These are phyloP conservation scores for Exophiala spinifera DNA, from an alignment of 2,329 filamentous ascomycete species.

Conservation along the genomic window DNA sequence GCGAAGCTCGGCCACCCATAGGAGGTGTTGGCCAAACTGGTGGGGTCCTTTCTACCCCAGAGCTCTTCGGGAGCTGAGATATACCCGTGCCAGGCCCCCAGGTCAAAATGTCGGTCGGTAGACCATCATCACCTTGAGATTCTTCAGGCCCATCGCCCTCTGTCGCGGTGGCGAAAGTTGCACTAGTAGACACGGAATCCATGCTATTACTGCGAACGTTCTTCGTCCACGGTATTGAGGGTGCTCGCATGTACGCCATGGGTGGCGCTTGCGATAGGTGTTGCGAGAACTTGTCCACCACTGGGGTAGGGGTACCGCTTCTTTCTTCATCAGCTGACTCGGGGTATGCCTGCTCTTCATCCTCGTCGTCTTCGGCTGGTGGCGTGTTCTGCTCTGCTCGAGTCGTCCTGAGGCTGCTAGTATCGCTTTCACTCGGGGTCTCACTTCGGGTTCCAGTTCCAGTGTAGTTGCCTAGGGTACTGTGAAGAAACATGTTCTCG, in stretches of 20 bases:
- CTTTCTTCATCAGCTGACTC: slow-evolving; percentile 2
- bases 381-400: slow-evolving; percentile 24
- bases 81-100: slow-evolving; percentile 23
- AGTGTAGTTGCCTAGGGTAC: slow-evolving; percentile 69
- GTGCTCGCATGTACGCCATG: slow-evolving; percentile 3
- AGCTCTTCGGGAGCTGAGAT: slow-evolving; percentile 16
- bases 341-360: slow-evolving; percentile 23
- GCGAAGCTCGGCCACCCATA: slow-evolving; percentile 7
- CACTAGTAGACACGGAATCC: slow-evolving; percentile 60
- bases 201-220: slow-evolving; percentile 50
- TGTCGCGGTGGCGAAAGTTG: slow-evolving; percentile 62
- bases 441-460: slow-evolving; percentile 23
- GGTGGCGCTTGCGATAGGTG: neutral
- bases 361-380: slow-evolving; percentile 18
- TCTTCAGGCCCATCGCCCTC: slow-evolving; percentile 45
- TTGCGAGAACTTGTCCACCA: slow-evolving; percentile 25
- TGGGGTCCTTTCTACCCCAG: slow-evolving; percentile 6
- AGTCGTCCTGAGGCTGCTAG: slow-evolving; percentile 25
- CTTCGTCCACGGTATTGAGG: slow-evolving; percentile 22
- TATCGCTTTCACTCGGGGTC: slow-evolving; percentile 25
- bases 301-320: slow-evolving; percentile 11
- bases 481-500: slow-evolving; percentile 91
- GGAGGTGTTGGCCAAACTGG: slow-evolving; percentile 14
- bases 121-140: slow-evolving; percentile 36
- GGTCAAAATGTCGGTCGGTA: slow-evolving; percentile 27